phyloP scores from a whole-genome alignment of 768 basidiomycete genomes.

The Xerocomellus chrysenteron region DNA sequence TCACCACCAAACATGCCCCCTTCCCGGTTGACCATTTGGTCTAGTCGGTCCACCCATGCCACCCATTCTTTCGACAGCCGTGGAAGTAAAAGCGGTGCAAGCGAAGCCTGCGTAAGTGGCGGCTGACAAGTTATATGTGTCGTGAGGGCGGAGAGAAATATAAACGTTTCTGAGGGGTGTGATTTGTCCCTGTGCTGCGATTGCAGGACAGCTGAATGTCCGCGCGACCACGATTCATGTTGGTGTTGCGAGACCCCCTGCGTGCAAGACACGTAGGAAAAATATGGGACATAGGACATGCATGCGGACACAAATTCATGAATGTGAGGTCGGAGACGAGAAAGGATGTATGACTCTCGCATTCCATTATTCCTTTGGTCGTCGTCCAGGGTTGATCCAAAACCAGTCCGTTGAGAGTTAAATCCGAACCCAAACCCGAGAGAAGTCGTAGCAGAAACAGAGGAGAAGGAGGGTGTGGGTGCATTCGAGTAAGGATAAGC shows the following conservation, averaged over 20 bases:
- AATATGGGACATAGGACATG: constrained; percentile 83
- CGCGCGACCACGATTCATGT: constrained; percentile 32
- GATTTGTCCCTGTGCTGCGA: constrained; percentile 60
- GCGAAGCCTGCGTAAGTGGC: constrained; percentile 56
- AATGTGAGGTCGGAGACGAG: constrained; percentile 72
- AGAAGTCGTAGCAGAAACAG: constrained; percentile 34
- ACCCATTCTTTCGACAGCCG: constrained; percentile 75
- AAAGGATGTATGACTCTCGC: constrained; percentile 79
- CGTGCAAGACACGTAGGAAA: constrained; percentile 54
- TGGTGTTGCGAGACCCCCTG: constrained; percentile 17
- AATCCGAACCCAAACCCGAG: constrained; percentile 32
- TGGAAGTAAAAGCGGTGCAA: constrained; percentile 57
- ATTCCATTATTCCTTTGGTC: constrained; percentile 46
- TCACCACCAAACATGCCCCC: constrained; percentile 82
- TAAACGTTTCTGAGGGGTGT: constrained; percentile 73
- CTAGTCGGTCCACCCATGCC: constrained; percentile 71
- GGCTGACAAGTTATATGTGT: constrained; percentile 69
- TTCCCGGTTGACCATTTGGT: constrained; percentile 65
- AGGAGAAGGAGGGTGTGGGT: constrained; percentile 33
- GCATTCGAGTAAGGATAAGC: constrained; percentile 79
- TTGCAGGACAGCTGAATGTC: constrained; percentile 45
- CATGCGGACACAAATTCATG: constrained; percentile 75
- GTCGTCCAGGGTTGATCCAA: constrained; percentile 33
- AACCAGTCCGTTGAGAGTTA: constrained; percentile 24
- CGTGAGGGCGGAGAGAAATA: constrained; percentile 67